A percentile compares a stretch with the other conserved stretches of the same genome.
These are phyloP conservation scores for Hortaea werneckii DNA, from an alignment of 2,329 filamentous ascomycete species.

Conservation along the genomic window DNA sequence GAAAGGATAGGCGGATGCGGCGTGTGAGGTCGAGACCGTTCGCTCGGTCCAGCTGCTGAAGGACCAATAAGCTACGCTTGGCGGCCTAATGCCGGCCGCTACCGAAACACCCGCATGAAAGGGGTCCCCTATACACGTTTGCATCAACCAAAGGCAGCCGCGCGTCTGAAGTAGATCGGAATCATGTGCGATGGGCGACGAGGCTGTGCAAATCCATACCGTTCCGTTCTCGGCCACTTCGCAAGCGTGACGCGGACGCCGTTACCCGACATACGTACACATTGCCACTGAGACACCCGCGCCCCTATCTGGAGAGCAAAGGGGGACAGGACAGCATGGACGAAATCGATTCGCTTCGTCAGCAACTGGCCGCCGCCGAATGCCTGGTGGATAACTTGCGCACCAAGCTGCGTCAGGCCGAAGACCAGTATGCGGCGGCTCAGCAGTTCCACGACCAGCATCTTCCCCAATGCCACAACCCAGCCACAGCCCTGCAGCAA, in stretches of 20 bases:
- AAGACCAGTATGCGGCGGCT: background rate
- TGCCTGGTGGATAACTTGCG: background rate
- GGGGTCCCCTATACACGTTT: background rate
- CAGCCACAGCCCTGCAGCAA: background rate
- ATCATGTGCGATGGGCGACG: background rate
- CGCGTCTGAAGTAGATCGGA: background rate
- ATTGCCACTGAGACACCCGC: background rate
- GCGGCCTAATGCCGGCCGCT: background rate
- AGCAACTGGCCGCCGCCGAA: background rate
- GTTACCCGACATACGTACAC: background rate
- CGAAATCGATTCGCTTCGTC: background rate
- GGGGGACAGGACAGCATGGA: too few species aligned
- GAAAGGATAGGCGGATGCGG: background rate
- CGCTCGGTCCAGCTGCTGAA: background rate
- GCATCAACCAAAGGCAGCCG: background rate
- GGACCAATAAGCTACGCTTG: background rate
- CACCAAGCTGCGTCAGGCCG: background rate
- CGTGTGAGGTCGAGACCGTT: background rate
- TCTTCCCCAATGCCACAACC: background rate
- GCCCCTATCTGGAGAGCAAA: background rate
- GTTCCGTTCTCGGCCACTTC: background rate
- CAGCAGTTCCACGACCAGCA: background rate
- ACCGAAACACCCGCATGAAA: background rate
- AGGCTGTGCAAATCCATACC: background rate
- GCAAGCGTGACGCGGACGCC: background rate